Conservation (phyloP, 192 early-diverging fungal species). For the Rhizoclosmatium globosum region DNA sequence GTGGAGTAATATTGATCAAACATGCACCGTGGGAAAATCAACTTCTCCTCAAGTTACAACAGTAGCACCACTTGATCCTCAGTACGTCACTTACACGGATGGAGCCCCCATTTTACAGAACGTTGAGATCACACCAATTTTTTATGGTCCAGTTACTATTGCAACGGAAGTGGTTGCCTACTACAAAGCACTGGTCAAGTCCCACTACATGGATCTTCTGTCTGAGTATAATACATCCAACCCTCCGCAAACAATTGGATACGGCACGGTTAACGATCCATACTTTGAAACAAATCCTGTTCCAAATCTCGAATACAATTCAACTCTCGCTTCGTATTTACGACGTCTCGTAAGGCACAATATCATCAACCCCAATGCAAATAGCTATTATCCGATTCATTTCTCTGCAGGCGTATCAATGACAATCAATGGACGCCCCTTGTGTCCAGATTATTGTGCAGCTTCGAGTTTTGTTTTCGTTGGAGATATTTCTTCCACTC, state of each 20-base stretch:
- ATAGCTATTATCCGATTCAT: slow-evolving; percentile 14
- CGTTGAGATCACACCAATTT: neutral
- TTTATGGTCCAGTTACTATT: neutral
- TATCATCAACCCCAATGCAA: neutral
- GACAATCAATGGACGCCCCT: neutral
- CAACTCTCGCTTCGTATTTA: neutral
- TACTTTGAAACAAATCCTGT: neutral
- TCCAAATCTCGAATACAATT: neutral
- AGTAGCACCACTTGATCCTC: neutral
- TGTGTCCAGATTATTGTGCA: neutral
- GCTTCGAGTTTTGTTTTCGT: neutral
- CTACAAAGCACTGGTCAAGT: neutral
- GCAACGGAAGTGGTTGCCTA: neutral
- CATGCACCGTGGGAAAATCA: neutral
- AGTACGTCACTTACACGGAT: neutral
- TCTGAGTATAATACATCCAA: neutral
- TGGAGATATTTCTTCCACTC: neutral
- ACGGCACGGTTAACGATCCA: neutral
- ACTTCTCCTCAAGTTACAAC: neutral
- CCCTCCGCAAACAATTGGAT: neutral
- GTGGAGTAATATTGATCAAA: slow-evolving; percentile 4
- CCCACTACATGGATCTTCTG: neutral
- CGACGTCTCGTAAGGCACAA: neutral
- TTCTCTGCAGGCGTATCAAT: neutral
- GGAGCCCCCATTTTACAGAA: neutral